Conservation (phyloP, 495 filamentous ascomycete genomes). For the Cercophora samala region DNA sequence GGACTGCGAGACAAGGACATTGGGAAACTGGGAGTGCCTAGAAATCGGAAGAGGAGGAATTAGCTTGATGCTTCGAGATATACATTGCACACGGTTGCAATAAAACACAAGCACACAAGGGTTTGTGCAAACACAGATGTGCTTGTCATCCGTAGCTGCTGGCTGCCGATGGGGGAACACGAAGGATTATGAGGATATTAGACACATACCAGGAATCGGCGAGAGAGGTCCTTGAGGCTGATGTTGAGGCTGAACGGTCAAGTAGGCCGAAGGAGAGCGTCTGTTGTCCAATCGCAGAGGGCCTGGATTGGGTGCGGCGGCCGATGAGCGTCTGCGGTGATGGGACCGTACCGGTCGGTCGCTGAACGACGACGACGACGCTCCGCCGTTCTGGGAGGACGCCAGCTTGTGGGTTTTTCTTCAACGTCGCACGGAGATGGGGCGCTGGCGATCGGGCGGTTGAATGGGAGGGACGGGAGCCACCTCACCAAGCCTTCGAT, state of each 20-base stretch:
- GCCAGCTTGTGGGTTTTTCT: conserved; percentile 35
- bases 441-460: background rate
- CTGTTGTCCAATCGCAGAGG: conserved; percentile 34
- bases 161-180: conserved; percentile 16
- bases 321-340: conserved; percentile 43
- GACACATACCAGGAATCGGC: conserved; percentile 43
- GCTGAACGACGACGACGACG: conserved; percentile 43
- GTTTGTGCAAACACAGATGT: conserved; percentile 2
- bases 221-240: conserved; percentile 35
- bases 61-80: conserved; percentile 11
- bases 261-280: conserved; percentile 28
- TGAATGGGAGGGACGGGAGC: background rate
- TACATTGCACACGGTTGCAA: conserved; percentile 8
- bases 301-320: conserved; percentile 12
- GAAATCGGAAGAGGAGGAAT: conserved; percentile 15
- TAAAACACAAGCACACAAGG: background rate
- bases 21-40: conserved; percentile 46
- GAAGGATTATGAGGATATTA: conserved; percentile 7
- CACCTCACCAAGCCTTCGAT: background rate
- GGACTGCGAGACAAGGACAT: conserved; percentile 87
- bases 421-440: background rate
- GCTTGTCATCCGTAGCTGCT: conserved; percentile 9
- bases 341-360: conserved; percentile 40
- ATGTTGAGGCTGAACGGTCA: conserved; percentile 40
- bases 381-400: conserved; percentile 36